Base-by-base conservation (phyloP, 192 early-diverging fungal species). In the Coemansia interrupta region DNA sequence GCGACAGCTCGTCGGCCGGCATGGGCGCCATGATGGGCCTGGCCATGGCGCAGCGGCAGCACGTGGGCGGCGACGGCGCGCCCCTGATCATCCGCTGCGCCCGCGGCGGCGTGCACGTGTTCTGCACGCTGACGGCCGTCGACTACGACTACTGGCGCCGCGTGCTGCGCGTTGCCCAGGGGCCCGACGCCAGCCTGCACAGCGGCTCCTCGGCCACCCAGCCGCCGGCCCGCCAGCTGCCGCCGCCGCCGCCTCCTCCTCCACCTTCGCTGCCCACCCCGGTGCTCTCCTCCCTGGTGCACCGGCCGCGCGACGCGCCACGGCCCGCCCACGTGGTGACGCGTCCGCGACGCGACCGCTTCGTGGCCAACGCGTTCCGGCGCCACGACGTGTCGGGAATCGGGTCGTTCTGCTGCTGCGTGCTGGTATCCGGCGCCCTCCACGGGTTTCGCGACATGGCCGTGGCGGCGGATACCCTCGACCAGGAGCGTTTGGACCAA, bases 81-180 rank as follows among this genome's bases (percentile, higher is more conserved):
- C 67, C 73, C 47, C 60, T 76, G 18, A 61, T 76, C 40, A 56
- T 76, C 36, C 53, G 58, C 41, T 61, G 63, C 55, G 43, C 28
- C 14, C 30, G 40, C 40, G 54, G 41, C 24, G 20, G 40, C 20
- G 67, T 70, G 29, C 67, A 70, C 29, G 51, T 70, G 4, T 66
- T 76, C 29, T 76, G 73, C 63, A 64, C 67, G 26, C 66, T 55
- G 19, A 62, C 59, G 6, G 45, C 60, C 0, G 62, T 61, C 14
- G 73, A 70, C 73, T 56, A 76, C 51, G 66, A 69, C 20, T 59
- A 66, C 59, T 76, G 73, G 73, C 58, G 60, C 4, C 54, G 57
- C 8, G 46, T 36, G 51, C 42, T 73, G 11, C 38, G 57, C 32
- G n/a, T 45, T 13, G 64, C 54, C n/a, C 45, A 50, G 54, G 62